Evolutionary conservation across 1,284 basidiomycete species (phyloP), one percentile per base, ranked within the genome.

Genomic region (Hortiboletus rubellus): DNA sequence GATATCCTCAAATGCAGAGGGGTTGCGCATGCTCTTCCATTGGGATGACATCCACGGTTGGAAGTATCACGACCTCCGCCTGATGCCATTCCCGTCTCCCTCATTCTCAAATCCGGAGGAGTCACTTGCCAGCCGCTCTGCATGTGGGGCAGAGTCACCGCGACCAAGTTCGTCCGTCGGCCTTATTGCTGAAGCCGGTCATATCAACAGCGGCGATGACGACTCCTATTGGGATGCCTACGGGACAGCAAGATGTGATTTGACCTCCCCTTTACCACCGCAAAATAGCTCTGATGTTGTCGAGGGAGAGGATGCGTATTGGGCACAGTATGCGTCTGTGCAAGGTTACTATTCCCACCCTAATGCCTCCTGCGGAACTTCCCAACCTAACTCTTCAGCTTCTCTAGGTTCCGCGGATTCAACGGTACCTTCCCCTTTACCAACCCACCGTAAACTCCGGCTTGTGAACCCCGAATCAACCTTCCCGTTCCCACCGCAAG

Each of bases 41-140:
- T 89, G 85, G 85, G 82, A 88, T 64, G 57, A 61, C 15, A 66
- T 74, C 6, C 75, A 74, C 38, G 75, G 74, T 41, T 91, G 89
- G 89, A 84, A 77, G 65, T 91, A 87, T 64, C 86, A 89, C 69
- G 85, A 90, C 69, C 73, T 81, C 27, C 76, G 79, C 49, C 68
- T 82, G 61, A 88, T 89, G 85, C 88, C 88, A n/a, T 89, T 89
- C 66, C 89, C 89, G 24, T 63, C 76, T n/a, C 65, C 74, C 51
- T 74, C 79, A n/a, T 72, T 72, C 54, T 60, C 76, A 10, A 74
- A 77, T 9, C 74, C 83, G 31, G 69, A 76, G 15, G 74, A 78
- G 42, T 71, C 75, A 27, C 61, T 75, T 46, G 61, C 63, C 44
- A 42, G 30, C 42, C 34, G 15, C 11, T 57, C 55, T 18, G 12